Evolutionary conservation across 352 stramenopile genomes (phyloP), one percentile per base, ranked within the genome.

Genomic region (Phytopythium litorale): DNA sequence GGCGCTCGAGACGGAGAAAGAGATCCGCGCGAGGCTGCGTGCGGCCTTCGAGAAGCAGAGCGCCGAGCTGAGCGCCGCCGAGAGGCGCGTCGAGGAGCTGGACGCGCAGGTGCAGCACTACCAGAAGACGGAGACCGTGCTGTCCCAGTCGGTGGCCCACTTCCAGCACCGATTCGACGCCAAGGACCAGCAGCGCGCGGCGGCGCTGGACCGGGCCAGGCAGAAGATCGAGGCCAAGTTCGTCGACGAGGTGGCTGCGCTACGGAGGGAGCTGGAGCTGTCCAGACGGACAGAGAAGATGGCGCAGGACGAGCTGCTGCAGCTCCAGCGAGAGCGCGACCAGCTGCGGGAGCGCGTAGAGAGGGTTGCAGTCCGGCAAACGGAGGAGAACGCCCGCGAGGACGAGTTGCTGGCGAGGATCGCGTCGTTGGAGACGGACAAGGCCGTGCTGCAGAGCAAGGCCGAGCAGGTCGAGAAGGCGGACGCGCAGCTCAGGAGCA

Each of bases 51-150:
- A 78, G 45, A 64, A 62, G 58, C 76, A 90, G 57, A 84, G 79
- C 32, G 65, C 71, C 19, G 61, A 65, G 59, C 63, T 92, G 3
- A 32, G 78, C 2, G 48, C 64, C 0, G 71, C 81, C 7, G 68
- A 84, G 38, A 67, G 78, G 38, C 76, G 81, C 50, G 72, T 88
- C 9, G 62, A 75, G 56, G 62, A 65, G 40, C 63, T 91, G 13
- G 53, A 70, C 16, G 37, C 38, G 18, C 81, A 91, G 46, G 72
- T 91, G 38, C 38, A 64, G 18, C 77, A 82, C 43, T 89, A 91
- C 64, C 81, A 91, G 58, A 89, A 87, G 70, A 91, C 81, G 0
- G 81, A 93, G 63, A 93, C 81, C 0, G 81, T 87, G 46, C 59
- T 93, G 48, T 80, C 76, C 9, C 78, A 93, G 63, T 86, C 78